Percentiles rank a stretch among this genome's conserved stretches.
These are phyloP conservation scores for Rhinocladiella mackenziei DNA, from an alignment of 2,329 filamentous ascomycete species.

Conservation along the genomic window DNA sequence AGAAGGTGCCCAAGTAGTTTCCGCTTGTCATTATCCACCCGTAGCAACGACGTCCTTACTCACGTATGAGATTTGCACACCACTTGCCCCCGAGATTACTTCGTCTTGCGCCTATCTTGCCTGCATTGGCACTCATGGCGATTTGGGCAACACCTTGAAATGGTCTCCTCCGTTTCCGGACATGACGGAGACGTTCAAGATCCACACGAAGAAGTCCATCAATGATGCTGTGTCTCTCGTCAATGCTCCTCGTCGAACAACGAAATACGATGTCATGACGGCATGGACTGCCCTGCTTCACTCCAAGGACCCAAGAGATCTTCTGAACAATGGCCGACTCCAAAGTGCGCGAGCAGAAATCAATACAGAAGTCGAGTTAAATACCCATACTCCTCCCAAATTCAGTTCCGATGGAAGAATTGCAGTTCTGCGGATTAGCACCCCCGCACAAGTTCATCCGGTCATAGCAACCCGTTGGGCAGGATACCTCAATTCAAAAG, in stretches of 20 bases:
- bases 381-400: conserved; percentile 59
- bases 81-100: conserved; percentile 51
- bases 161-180: conserved; percentile 65
- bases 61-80: conserved; percentile 60
- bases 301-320: conserved; percentile 49
- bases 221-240: conserved; percentile 61
- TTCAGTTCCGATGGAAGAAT: conserved; percentile 61
- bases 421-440: conserved; percentile 60
- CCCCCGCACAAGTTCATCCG: conserved; percentile 60
- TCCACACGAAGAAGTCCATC: conserved; percentile 57
- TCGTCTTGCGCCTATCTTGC: conserved; percentile 58
- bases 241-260: conserved; percentile 62
- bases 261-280: conserved; percentile 55
- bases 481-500: conserved; percentile 55
- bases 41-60: conserved; percentile 62
- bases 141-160: conserved; percentile 61
- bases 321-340: conserved; percentile 50
- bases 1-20: conserved; percentile 51
- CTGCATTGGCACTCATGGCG: conserved; percentile 62
- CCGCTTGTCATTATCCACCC: conserved; percentile 61
- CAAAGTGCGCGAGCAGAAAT: conserved; percentile 56
- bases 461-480: conserved; percentile 66
- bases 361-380: conserved; percentile 57
- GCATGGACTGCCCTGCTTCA: conserved; percentile 58
- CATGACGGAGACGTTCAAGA: conserved; percentile 58